Evolutionary conservation across 2,329 filamentous ascomycete species (phyloP), one percentile per base, ranked within the genome.

Genomic region (Aspergillus thermomutatus): DNA sequence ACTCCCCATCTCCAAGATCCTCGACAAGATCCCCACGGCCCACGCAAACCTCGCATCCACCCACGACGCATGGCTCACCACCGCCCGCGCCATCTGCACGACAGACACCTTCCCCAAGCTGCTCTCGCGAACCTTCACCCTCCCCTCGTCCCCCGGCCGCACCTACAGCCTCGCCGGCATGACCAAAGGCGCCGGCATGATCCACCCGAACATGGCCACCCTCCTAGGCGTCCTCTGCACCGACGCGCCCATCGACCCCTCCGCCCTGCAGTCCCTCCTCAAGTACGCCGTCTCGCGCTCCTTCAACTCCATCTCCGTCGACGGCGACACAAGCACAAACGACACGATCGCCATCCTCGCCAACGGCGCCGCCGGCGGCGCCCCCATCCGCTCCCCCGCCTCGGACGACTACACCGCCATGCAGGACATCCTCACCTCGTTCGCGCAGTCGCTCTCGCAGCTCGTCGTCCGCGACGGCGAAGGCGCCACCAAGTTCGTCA

Each of bases 71-170:
- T 99, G 93, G 94, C 79, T 99, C 49, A 81, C 82, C 53, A 88
- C 91, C 46, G 94, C 94, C 56, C 87, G 87, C 67, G 93, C 94
- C 43, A 97, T 99, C 71, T 97, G 93, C 82, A 99, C 94, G 11
- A 99, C 94, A 17, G 94, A 99, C 76, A 97, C 94, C 3, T 99
- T 99, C 75, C 94, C 94, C 57, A 99, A 99, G 78, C 87, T 99
- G 62, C 82, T 93, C 66, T 97, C 92, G 21, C 86, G 84, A 64
- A 86, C 86, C 14, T 99, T 97, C 76, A 86, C 81, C 27, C 85
- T 99, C 31, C 92, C 94, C 3, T 92, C 90, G 1, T 89, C 90
- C 3, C 86, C 90, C 0, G 81, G 81, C 19, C 80, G 85, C 50
- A 87, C 88, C 72, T 99, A 96, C 78, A 83, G 84, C 66, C 88